Evolutionary conservation across 1,284 basidiomycete genomes (phyloP), one percentile per base, ranked within the genome.

Genomic region (Pholiota adiposa): DNA sequence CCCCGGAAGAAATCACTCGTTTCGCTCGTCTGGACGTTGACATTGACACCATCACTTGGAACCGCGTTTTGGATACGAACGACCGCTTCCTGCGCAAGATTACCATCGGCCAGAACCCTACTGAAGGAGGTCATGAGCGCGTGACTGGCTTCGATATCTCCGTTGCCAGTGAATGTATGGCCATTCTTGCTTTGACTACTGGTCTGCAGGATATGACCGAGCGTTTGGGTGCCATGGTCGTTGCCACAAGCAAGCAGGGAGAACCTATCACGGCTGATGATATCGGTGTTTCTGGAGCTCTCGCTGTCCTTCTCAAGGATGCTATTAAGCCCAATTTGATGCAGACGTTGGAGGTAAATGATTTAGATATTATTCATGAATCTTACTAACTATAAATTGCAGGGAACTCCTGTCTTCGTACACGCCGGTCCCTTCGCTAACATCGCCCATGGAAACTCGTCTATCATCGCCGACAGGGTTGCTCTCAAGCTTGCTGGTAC

Each of bases 351-450:
- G 94, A 99, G 79, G 86, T 84, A 68, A 57, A 73, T 57, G 3
- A 50, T 27, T 12, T 9, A 23, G 16, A 44, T 1, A 33, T 50
- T n/a, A 49, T 33, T 43, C 14, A 40, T 23, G 3, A 36, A 40
- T 18, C 54, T 33, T 54, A 33, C 31, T 36, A 58, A n/a, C 56
- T 12, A 18, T 29, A 21, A 62, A 14, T n/a, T 29, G 18, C 62
- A 89, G 86, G 97, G 97, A 53, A 99, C 97, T 1, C 97, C 97
- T 34, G 97, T 99, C 61, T 98, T 99, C 72, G 97, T 99, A 6
- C 97, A 99, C 76, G 97, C 97, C 8, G 97, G 97, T 56, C 97
- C 97, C 16, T 99, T 99, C 73, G 97, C 97, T 66, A 99, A 99
- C 83, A 99, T 99, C 70, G 97, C 97, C 2, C 97, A 99, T 74